phyloP scores from a whole-genome alignment of 2,329 filamentous ascomycete species.

The Nigrospora osmanthi region DNA sequence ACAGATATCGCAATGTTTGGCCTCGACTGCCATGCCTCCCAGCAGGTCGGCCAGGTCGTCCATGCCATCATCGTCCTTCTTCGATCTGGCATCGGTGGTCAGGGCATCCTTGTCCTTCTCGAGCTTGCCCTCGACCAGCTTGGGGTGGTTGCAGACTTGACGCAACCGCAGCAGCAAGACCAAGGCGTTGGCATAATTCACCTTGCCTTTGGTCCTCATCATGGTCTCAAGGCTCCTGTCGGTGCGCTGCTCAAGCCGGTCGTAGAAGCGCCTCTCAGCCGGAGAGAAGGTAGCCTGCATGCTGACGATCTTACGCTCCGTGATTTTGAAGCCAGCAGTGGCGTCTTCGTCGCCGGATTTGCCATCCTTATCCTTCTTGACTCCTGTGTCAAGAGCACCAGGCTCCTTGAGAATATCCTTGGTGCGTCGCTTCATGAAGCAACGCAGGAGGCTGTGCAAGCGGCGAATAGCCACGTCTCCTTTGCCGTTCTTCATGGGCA shows the following conservation, averaged over 20 bases:
- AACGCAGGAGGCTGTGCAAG: slow-evolving; percentile 75
- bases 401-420: slow-evolving; percentile 93
- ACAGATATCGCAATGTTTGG: slow-evolving; percentile 78
- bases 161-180: slow-evolving; percentile 84
- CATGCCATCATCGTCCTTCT: slow-evolving; percentile 54
- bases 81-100: slow-evolving; percentile 49
- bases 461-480: slow-evolving; percentile 84
- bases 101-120: slow-evolving; percentile 83
- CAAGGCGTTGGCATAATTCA: slow-evolving; percentile 90
- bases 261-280: slow-evolving; percentile 79
- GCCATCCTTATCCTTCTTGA: slow-evolving; percentile 48
- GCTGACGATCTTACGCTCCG: slow-evolving; percentile 79
- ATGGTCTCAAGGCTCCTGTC: slow-evolving; percentile 82
- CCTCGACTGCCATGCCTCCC: slow-evolving; percentile 70
- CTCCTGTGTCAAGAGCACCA: slow-evolving; percentile 70
- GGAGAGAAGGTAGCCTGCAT: slow-evolving; percentile 71
- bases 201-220: slow-evolving; percentile 77
- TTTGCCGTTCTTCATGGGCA: slow-evolving; percentile 81
- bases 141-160: slow-evolving; percentile 92
- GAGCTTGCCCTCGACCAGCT: slow-evolving; percentile 77
- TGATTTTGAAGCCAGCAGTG: slow-evolving; percentile 75
- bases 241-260: slow-evolving; percentile 73
- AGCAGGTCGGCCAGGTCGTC: slow-evolving; percentile 83
- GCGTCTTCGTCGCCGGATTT: slow-evolving; percentile 36
- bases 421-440: slow-evolving; percentile 97